A percentile compares a stretch with the other conserved stretches of the same genome.
Evolutionary conservation across 2,329 filamentous ascomycete genomes (phyloP).

Genomic region (Dactylellina sp.): DNA sequence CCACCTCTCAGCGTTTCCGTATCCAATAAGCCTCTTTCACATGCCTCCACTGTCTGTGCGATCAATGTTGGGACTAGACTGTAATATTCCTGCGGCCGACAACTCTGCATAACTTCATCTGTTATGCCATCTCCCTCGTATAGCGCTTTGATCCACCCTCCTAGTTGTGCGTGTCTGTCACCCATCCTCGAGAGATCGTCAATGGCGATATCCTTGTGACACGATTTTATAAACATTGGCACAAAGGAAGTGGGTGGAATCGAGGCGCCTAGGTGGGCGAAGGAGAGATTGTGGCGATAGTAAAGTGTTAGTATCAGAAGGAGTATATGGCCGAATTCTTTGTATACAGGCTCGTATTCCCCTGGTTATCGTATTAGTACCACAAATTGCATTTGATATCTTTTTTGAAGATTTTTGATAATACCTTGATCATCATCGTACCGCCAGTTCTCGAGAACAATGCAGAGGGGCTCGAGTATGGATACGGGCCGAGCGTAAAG

Average conservation of each 20-base stretch:
- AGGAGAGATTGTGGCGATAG: conserved; percentile 77
- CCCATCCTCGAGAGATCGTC: conserved; percentile 72
- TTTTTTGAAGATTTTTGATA: neutral
- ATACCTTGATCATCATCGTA: conserved; percentile 81
- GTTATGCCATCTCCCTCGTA: conserved; percentile 79
- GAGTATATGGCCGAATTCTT: conserved; percentile 83
- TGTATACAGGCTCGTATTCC: conserved; percentile 86
- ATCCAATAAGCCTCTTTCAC: conserved; percentile 73
- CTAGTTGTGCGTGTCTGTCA: conserved; percentile 74
- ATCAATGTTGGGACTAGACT: conserved; percentile 81
- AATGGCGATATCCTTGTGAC: conserved; percentile 66
- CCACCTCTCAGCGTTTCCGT: conserved; percentile 79
- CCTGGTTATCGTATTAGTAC: conserved; percentile 63
- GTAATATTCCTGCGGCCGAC: conserved; percentile 85
- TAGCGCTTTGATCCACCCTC: conserved; percentile 80
- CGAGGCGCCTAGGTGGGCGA: conserved; percentile 72
- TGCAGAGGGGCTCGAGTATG: conserved; percentile 79
- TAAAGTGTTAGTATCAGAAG: conserved; percentile 79
- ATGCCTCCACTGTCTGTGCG: conserved; percentile 78
- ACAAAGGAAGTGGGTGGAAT: conserved; percentile 64
- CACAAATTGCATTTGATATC: neutral
- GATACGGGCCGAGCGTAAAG: conserved; percentile 77
- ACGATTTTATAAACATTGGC: conserved; percentile 54
- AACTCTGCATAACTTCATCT: conserved; percentile 84
- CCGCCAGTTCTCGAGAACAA: conserved; percentile 80